These are phyloP conservation scores for Candida xyloterini DNA, from an alignment of 805 yeast species.

Conservation along the genomic window DNA sequence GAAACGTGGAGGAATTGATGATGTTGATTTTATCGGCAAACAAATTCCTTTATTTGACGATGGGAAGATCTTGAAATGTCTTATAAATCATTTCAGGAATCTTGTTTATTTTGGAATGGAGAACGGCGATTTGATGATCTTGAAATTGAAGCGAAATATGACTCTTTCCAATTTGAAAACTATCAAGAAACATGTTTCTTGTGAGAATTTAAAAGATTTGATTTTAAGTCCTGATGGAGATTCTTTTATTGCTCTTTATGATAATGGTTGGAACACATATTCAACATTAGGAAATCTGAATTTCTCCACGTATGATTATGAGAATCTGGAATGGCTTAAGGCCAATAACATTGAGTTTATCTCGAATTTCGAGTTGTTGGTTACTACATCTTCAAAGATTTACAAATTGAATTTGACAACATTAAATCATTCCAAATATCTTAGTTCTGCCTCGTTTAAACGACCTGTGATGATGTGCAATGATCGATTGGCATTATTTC, in stretches of 20 bases:
- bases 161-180: slow-evolving; percentile 29
- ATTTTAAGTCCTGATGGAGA: slow-evolving; percentile 29
- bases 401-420: slow-evolving; percentile 24
- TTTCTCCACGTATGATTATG: slow-evolving; percentile 40
- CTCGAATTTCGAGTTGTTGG: slow-evolving; percentile 34
- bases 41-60: slow-evolving; percentile 20
- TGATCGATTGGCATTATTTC: slow-evolving; percentile 41
- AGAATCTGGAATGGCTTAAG: slow-evolving; percentile 22
- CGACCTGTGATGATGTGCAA: slow-evolving; percentile 42
- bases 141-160: slow-evolving; percentile 36
- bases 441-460: slow-evolving; percentile 25
- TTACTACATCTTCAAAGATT: slow-evolving; percentile 32
- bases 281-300: slow-evolving; percentile 47
- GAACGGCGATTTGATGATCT: slow-evolving; percentile 36
- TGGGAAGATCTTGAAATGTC: slow-evolving; percentile 24
- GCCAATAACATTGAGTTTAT: slow-evolving; percentile 20
- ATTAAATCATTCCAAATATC: slow-evolving; percentile 25
- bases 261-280: slow-evolving; percentile 46
- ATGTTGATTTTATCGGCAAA: slow-evolving; percentile 24
- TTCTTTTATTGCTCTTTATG: slow-evolving; percentile 26
- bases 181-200: slow-evolving; percentile 36
- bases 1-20: slow-evolving; percentile 10
- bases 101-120: slow-evolving; percentile 38
- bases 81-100: slow-evolving; percentile 41
- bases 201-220: slow-evolving; percentile 30